These are phyloP conservation scores for Verbascum thapsus DNA, from an alignment of 257 asterid species.

Conservation along the genomic window DNA sequence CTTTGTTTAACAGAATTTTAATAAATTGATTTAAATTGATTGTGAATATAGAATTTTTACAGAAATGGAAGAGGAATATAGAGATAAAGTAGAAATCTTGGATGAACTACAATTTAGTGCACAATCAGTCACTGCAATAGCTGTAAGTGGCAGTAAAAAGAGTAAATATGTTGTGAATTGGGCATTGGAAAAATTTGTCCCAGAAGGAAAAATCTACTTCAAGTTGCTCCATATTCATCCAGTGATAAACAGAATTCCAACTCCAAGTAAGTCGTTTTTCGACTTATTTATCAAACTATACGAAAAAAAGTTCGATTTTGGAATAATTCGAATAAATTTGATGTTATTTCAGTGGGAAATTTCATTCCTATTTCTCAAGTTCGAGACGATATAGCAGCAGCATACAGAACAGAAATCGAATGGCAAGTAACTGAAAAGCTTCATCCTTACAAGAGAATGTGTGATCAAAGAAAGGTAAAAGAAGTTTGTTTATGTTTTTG, in stretches of 20 bases:
- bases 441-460: slow-evolving; percentile 69
- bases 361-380: slow-evolving; percentile 68
- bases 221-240: slow-evolving; percentile 72
- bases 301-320: not conserved
- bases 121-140: slow-evolving; percentile 52
- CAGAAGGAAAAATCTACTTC: slow-evolving; percentile 65
- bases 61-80: slow-evolving; percentile 38
- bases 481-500: not conserved
- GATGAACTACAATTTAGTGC: slow-evolving; percentile 35
- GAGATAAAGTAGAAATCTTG: slow-evolving; percentile 33
- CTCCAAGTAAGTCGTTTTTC: slow-evolving; percentile 68
- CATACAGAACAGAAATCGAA: slow-evolving; percentile 68
- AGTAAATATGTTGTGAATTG: slow-evolving; percentile 62
- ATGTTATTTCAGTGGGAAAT: slow-evolving; percentile 78
- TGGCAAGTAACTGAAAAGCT: slow-evolving; percentile 68
- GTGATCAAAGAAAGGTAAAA: slow-evolving; percentile 54
- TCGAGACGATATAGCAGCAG: slow-evolving; percentile 74
- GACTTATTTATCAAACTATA: too few species aligned
- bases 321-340: too few species aligned
- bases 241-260: slow-evolving; percentile 55
- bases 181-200: slow-evolving; percentile 93
- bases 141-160: slow-evolving; percentile 59
- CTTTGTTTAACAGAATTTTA: too few species aligned
- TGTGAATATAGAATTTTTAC: slow-evolving; percentile 15
- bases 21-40: slow-evolving; percentile 25